Percentiles rank a stretch among this genome's conserved stretches.
phyloP scores from a whole-genome alignment of 805 yeast genomes.

The Yarrowia sp. region DNA sequence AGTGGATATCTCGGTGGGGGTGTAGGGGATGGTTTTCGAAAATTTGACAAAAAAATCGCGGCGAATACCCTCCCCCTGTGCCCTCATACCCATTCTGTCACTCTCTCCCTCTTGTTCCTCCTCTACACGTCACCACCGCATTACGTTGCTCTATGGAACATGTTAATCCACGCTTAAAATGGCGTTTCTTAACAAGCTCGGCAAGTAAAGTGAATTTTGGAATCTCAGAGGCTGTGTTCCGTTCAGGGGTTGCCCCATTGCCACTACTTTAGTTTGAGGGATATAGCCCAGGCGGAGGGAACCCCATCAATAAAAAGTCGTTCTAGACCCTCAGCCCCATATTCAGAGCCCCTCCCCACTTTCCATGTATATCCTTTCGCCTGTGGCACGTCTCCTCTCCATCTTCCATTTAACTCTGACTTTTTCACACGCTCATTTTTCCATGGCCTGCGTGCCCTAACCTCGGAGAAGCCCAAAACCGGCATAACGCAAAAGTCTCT shows the following conservation, averaged over 20 bases:
- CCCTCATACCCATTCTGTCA: too few relatives aligned
- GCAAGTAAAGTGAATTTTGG: conserved; percentile 12
- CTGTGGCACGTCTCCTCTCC: not conserved
- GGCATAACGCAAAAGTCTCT: conserved; percentile 34
- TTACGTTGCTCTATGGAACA: conserved; percentile 15
- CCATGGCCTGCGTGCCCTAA: conserved; percentile 27
- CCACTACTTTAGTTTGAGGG: conserved; percentile 4
- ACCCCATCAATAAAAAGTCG: too few relatives aligned
- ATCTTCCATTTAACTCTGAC: not conserved
- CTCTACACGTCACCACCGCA: not conserved
- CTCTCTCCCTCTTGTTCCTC: not conserved
- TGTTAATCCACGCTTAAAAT: conserved; percentile 21
- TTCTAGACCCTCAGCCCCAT: too few relatives aligned
- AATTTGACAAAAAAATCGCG: too few relatives aligned
- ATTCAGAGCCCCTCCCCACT: too few relatives aligned
- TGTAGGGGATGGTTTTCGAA: not conserved
- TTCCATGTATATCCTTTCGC: too few relatives aligned
- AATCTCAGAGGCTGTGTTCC: not conserved
- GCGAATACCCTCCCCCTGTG: too few relatives aligned
- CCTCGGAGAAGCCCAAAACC: conserved; percentile 29
- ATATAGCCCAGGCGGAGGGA: not conserved
- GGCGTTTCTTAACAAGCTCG: conserved; percentile 2
- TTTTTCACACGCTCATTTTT: conserved; percentile 30
- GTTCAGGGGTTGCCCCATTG: not conserved
- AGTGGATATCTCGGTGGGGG: not conserved